These are phyloP conservation scores for Alternaria incomplexa DNA, from an alignment of 2,329 filamentous ascomycete species.

Conservation along the genomic window DNA sequence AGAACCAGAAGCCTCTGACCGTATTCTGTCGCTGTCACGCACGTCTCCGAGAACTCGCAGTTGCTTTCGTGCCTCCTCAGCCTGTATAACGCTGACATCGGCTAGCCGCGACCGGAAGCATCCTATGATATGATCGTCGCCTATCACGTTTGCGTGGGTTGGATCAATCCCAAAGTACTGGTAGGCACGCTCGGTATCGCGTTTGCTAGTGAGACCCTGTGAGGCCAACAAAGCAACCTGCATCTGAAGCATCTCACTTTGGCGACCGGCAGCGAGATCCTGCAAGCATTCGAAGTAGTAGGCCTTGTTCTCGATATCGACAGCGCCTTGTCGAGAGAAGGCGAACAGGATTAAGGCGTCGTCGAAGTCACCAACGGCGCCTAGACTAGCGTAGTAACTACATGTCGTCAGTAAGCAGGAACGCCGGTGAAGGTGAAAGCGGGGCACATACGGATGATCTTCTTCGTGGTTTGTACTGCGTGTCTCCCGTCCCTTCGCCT, in stretches of 20 bases:
- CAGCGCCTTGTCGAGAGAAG: constrained; percentile 64
- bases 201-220: constrained; percentile 62
- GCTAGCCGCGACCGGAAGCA: constrained; percentile 65
- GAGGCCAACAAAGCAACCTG: constrained; percentile 65
- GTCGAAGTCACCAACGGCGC: constrained; percentile 66
- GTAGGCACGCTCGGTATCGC: constrained; percentile 65
- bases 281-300: constrained; percentile 72
- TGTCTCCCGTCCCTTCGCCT: constrained; percentile 31
- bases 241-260: constrained; percentile 63
- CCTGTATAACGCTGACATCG: constrained; percentile 60
- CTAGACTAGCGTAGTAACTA: constrained; percentile 66
- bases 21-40: constrained; percentile 63
- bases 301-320: constrained; percentile 60
- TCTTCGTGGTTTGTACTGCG: constrained; percentile 41
- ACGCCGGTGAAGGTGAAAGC: background rate
- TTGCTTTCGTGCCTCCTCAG: constrained; percentile 62
- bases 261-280: constrained; percentile 62
- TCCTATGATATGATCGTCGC: constrained; percentile 67
- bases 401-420: constrained; percentile 21
- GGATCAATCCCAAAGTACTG: constrained; percentile 62
- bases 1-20: constrained; percentile 63
- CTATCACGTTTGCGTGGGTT: constrained; percentile 47
- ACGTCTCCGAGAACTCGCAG: constrained; percentile 66
- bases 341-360: constrained; percentile 67
- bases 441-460: constrained; percentile 41